These are phyloP conservation scores for Cryptosporidium sp. DNA, from an alignment of 169 alveolate species.

Conservation along the genomic window DNA sequence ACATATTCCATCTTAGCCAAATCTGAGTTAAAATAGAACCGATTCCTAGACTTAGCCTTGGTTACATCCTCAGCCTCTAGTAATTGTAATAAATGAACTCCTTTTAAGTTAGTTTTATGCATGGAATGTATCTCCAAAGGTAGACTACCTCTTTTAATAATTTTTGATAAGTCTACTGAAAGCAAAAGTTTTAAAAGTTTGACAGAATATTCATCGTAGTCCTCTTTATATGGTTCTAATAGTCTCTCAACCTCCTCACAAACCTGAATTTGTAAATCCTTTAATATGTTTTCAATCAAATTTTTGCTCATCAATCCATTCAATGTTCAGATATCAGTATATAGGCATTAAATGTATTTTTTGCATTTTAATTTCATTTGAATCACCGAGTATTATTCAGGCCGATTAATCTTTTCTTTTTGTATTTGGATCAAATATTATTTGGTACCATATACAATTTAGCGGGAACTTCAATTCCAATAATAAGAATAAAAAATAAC, in stretches of 20 bases:
- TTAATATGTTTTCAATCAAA: slow-evolving; percentile 7
- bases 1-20: not conserved
- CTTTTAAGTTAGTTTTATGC: slow-evolving; percentile 35
- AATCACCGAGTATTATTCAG: not conserved
- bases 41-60: not conserved
- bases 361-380: not conserved
- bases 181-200: slow-evolving; percentile 27
- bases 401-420: not conserved
- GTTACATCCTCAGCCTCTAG: slow-evolving; percentile 65
- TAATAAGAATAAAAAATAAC: not conserved
- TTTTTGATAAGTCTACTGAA: slow-evolving; percentile 5
- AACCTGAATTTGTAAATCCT: slow-evolving; percentile 20
- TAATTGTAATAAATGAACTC: slow-evolving; percentile 51
- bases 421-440: not conserved
- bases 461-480: not conserved
- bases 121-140: slow-evolving; percentile 27
- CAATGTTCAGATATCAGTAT: not conserved
- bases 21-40: slow-evolving; percentile 34
- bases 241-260: slow-evolving; percentile 2
- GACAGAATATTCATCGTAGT: slow-evolving; percentile 8
- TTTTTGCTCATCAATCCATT: not conserved
- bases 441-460: not conserved
- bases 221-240: not conserved
- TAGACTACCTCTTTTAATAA: slow-evolving; percentile 50
- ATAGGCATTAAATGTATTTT: not conserved